Percentiles rank a stretch among this genome's conserved stretches.
Evolutionary conservation across 768 basidiomycete genomes (phyloP).

Genomic region (Infundibulicybe gibba): DNA sequence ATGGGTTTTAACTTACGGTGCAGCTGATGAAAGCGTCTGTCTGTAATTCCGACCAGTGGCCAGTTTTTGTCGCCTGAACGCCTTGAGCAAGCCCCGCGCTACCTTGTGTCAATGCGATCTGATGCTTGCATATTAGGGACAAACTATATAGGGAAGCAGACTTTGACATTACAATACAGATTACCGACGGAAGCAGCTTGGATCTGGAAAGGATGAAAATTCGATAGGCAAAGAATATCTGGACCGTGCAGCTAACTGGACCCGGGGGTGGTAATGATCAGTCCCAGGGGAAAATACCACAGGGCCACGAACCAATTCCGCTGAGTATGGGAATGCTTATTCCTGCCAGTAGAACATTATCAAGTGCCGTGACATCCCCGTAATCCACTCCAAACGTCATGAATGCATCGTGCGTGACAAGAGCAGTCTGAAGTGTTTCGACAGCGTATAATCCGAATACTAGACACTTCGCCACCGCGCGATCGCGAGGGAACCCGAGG

Average conservation of each 20-base stretch:
- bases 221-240: slow-evolving; percentile 28
- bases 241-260: slow-evolving; percentile 27
- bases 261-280: background rate
- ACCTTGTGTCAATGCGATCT: slow-evolving; percentile 15
- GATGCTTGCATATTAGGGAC: background rate
- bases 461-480: slow-evolving; percentile 15
- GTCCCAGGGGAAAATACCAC: too few species aligned
- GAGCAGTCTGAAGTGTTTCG: slow-evolving; percentile 19
- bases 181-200: slow-evolving; percentile 11
- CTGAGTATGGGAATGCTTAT: too few species aligned
- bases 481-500: slow-evolving; percentile 25
- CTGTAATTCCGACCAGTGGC: slow-evolving; percentile 13
- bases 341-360: too few species aligned
- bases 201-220: slow-evolving; percentile 22
- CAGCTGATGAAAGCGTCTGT: slow-evolving; percentile 12
- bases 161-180: slow-evolving; percentile 7
- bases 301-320: too few species aligned
- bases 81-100: slow-evolving; percentile 15
- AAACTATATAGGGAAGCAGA: background rate
- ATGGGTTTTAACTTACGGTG: slow-evolving; percentile 10
- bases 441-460: slow-evolving; percentile 19
- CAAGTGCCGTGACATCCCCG: slow-evolving; percentile 14
- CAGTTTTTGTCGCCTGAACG: slow-evolving; percentile 14
- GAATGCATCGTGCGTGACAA: slow-evolving; percentile 19
- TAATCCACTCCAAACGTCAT: slow-evolving; percentile 23